Base-by-base conservation (phyloP, 1,284 basidiomycete species). In the Pseudozyma hubeiensis region DNA sequence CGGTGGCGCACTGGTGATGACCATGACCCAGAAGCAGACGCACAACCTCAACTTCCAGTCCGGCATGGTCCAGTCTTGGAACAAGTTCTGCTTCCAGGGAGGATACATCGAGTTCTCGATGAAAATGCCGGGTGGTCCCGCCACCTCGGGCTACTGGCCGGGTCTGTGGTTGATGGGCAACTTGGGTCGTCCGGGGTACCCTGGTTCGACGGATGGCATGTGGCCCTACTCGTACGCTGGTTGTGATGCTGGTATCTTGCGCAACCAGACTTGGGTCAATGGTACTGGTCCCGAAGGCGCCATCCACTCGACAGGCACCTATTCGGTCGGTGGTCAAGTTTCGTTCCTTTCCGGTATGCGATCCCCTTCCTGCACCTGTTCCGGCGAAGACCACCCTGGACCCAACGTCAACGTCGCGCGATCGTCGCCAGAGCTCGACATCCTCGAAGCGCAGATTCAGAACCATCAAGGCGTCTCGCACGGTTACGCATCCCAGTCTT, bases 381-480 rank as follows among this genome's bases (percentile, higher is more conserved):
- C 75, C 1, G 75, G 75, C 24, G 70, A 81, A 49, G 81, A 81
- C 30, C 80, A 80, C 31, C 81, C 77, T 1, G 82, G 82, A 4
- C 83, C 83, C 10, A 74, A 76, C 46, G 58, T 56, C 44, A 75
- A 79, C n/a, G 77, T 81, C 8, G 84, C 80, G 13, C 80, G 84
- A n/a, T 72, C 75, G 6, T 81, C 79, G 31, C 84, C 84, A 8
- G 84, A 85, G 58, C 53, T 85, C 30, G 84, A 85, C 52, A 79
- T 85, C 19, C 69, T 83, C 51, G 83, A 85, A 61, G 79, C 81
- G 7, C 88, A 90, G 74, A 87, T 86, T 88, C 85, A 90, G 89
- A 82, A 49, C 16, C 70, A 66, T 34, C 45, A 55, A 7, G 83
- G 81, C 29, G 67, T 46, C 51, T 57, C 59, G 45, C 75, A 64